These are phyloP conservation scores for Cryptococcus jaspeensis DNA, from an alignment of 1,284 basidiomycete genomes.

Conservation along the genomic window DNA sequence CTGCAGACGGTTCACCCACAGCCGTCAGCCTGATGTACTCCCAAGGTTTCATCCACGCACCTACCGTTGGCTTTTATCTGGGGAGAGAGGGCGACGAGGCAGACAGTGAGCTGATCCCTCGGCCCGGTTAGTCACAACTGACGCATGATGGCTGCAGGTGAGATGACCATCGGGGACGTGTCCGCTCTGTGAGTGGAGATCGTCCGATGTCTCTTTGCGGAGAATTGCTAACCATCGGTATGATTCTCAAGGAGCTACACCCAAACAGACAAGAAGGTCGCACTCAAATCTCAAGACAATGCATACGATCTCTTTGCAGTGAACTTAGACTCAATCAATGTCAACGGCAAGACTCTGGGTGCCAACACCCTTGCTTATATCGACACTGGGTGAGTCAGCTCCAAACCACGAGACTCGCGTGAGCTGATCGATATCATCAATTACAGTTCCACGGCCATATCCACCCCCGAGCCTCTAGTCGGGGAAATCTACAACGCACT, in stretches of 20 bases:
- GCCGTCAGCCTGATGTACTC: conserved; percentile 8
- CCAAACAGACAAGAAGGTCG: conserved; percentile 12
- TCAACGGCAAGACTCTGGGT: background rate
- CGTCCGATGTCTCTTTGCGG: background rate
- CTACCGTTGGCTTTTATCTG: conserved; percentile 17
- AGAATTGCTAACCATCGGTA: background rate
- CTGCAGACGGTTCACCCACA: conserved; percentile 3
- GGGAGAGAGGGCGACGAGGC: conserved; percentile 8
- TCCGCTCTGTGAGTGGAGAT: conserved; percentile 5
- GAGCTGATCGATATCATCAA: background rate
- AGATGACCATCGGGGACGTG: conserved; percentile 11
- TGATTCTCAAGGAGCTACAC: background rate
- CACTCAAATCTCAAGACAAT: background rate
- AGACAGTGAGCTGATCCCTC: background rate
- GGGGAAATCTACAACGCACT: background rate
- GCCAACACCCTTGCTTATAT: conserved; percentile 5
- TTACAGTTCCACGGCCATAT: conserved; percentile 8
- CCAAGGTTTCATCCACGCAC: conserved; percentile 1
- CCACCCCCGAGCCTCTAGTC: conserved; percentile 4
- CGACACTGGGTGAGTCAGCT: conserved; percentile 13
- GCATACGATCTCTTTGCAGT: conserved; percentile 8
- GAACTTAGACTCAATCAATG: conserved; percentile 6
- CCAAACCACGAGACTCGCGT: background rate
- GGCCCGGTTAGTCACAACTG: background rate
- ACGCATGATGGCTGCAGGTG: conserved; percentile 5